These are phyloP conservation scores for Tetrapisispora phaffii DNA, from an alignment of 805 yeast genomes.

Conservation along the genomic window DNA sequence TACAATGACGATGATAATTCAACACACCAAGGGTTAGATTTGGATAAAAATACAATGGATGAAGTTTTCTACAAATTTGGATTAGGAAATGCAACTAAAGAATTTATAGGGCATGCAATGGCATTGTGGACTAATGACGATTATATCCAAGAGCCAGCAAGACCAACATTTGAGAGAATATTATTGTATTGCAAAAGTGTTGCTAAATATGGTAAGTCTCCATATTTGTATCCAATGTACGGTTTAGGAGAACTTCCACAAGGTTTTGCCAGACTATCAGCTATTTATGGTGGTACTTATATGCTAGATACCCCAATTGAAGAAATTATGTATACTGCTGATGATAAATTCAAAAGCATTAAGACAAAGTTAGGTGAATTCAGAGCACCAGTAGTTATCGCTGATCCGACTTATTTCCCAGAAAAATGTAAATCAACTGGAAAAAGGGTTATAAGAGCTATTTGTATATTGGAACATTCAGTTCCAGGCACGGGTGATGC, in stretches of 20 bases:
- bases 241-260: conserved; percentile 98
- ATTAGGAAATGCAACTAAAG: conserved; percentile 84
- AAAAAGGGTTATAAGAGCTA: conserved; percentile 33
- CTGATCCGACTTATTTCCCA: conserved; percentile 98
- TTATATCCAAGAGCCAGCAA: conserved; percentile 78
- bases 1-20: conserved; percentile 69
- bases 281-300: conserved; percentile 96
- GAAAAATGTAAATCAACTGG: conserved; percentile 31
- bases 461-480: conserved; percentile 86
- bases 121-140: conserved; percentile 92
- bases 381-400: conserved; percentile 85
- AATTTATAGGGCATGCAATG: conserved; percentile 98
- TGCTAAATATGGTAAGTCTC: conserved; percentile 92
- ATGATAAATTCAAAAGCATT: conserved; percentile 73
- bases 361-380: conserved; percentile 87
- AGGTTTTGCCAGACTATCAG: conserved; percentile 93
- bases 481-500: conserved; percentile 71
- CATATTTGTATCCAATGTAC: conserved; percentile 89
- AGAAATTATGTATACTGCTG: conserved; percentile 65
- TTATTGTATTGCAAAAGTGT: conserved; percentile 80
- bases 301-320: conserved; percentile 96
- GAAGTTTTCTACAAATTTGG: conserved; percentile 86
- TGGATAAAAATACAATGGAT: conserved; percentile 84
- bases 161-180: conserved; percentile 84
- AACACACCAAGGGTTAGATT: conserved; percentile 78